phyloP scores from a whole-genome alignment of 192 early-diverging fungal genomes.

The Coemansia sp. region DNA sequence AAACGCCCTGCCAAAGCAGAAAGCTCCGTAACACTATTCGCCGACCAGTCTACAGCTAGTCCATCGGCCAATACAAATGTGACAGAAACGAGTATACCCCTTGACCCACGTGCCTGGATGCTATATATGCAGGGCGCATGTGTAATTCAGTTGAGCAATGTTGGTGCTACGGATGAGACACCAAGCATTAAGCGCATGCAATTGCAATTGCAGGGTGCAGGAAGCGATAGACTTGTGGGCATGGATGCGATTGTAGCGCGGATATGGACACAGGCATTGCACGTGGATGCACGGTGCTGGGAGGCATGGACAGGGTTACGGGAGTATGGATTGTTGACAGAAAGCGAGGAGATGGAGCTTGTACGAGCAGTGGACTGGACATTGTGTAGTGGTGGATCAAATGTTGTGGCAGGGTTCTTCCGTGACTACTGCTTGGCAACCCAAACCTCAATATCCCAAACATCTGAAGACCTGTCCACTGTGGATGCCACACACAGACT shows the following conservation, averaged over 20 bases:
- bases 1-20: not conserved
- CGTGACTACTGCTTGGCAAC: constrained; percentile 46
- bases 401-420: constrained; percentile 29
- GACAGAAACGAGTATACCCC: not conserved
- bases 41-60: not conserved
- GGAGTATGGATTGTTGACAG: constrained; percentile 43
- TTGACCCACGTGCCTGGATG: constrained; percentile 37
- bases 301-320: constrained; percentile 52
- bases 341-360: constrained; percentile 28
- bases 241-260: constrained; percentile 35
- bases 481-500: constrained; percentile 11
- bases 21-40: not conserved
- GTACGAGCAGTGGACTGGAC: constrained; percentile 36
- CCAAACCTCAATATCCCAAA: constrained; percentile 25
- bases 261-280: constrained; percentile 31
- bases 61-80: not conserved
- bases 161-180: constrained; percentile 36
- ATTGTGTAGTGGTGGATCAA: constrained; percentile 26
- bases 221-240: constrained; percentile 10
- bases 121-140: constrained; percentile 54
- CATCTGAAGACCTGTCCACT: not conserved
- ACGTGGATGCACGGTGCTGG: constrained; percentile 48
- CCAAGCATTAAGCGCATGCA: constrained; percentile 38
- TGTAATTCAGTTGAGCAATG: constrained; percentile 42
- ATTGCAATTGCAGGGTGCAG: constrained; percentile 2